Base-by-base conservation (phyloP, 192 early-diverging fungal genomes). In the Coemansia sp. region DNA sequence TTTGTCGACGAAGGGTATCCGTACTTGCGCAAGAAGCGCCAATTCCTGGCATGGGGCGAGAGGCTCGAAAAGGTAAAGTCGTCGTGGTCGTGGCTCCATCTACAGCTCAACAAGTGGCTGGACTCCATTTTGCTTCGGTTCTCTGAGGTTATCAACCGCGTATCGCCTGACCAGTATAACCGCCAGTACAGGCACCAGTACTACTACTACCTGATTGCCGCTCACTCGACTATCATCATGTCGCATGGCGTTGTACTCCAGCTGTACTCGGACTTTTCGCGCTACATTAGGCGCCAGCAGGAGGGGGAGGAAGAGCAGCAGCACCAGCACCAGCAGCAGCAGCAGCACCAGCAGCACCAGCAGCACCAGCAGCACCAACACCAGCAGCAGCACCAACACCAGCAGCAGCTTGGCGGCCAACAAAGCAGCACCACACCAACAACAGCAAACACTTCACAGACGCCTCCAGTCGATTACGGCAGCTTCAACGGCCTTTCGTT, bases 81-180 rank as follows among this genome's bases (percentile, higher is more conserved):
- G 57, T 55, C 75, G 41, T 83, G 80, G 80, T 73, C 80, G 60
- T 83, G 80, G 80, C 66, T 83, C 35, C 80, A 83, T 41, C 16
- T 83, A 72, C 80, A 83, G 75, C 72, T 83, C 38, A 83, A 83
- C 75, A 77, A 77, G 45, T 83, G 80, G 80, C 75, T 83, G 3
- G 80, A 83, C 57, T 77, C 80, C 4, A 83, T 83, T 16, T 48
- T 83, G 23, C 43, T 77, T 49, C 67, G 80, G 33, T 83, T 83
- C 53, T 77, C 80, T 14, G 80, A 83, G 44, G 75, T 75, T 7
- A 69, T 83, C 57, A 65, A 73, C 63, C 70, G 75, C 26, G 75
- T 83, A 53, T 52, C 80, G 33, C 51, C 72, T 14, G 74, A 73
- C n/a, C 68, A 64, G 49, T 83, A 72, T 60, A 83, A 72, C 69